These are phyloP conservation scores for Capsicum baccatum DNA, from an alignment of 257 asterid genomes.

Conservation along the genomic window DNA sequence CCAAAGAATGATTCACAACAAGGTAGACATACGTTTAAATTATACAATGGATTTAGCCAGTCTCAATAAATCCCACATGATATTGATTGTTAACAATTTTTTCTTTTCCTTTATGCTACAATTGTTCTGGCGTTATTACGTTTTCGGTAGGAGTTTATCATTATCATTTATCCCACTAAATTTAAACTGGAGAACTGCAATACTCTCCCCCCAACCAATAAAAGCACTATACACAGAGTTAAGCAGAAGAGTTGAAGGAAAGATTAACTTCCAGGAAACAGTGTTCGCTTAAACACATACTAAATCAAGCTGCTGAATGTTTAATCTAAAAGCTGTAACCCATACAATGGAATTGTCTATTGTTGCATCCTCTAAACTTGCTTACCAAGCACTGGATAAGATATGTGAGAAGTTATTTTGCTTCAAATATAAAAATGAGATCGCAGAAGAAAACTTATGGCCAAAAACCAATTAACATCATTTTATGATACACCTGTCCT, in stretches of 20 bases:
- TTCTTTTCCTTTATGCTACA: conserved; percentile 15
- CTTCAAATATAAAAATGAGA: neutral
- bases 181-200: too few relatives aligned
- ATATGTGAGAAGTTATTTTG: neutral
- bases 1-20: conserved; percentile 15
- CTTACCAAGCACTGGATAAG: neutral
- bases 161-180: too few relatives aligned
- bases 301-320: neutral
- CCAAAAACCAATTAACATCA: neutral
- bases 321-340: neutral
- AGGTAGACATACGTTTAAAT: neutral
- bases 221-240: neutral
- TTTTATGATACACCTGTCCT: neutral
- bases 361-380: neutral
- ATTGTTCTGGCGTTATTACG: neutral
- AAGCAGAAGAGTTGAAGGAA: neutral
- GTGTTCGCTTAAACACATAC: neutral
- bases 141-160: neutral
- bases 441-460: neutral
- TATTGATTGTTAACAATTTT: neutral
- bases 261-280: neutral
- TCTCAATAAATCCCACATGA: neutral
- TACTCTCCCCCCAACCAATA: neutral
- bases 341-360: neutral
- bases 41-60: neutral